Evolutionary conservation across 345 rosid genomes (phyloP), one percentile per base, ranked within the genome.

Genomic region (Brassica cretica): DNA sequence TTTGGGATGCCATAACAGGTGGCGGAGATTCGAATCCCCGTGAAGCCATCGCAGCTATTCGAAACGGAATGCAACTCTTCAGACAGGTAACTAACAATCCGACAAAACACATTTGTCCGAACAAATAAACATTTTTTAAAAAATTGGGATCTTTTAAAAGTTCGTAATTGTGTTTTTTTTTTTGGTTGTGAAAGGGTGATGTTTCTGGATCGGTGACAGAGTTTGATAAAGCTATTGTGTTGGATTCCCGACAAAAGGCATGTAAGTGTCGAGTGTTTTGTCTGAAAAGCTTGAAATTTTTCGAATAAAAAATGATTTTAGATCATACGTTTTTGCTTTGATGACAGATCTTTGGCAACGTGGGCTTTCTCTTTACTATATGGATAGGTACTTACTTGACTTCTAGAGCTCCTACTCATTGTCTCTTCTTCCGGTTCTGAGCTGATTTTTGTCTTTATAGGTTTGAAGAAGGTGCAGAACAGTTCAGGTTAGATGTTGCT

Each of bases 401-500:
- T 49, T 49, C 7, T n/a, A 49, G 51, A 41, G 46, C 74, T 62
- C 55, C 12, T 21, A 6, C 19, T 63, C 64, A 41, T 39, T 65
- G 18, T 66, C 56, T 44, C 37, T 78, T 74, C 11, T 49, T 49
- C 49, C 2, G 14, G 21, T 56, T 73, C 16, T 25, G 33, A 73
- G 44, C 30, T 64, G 8, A 10, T 46, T 41, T 2, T 59, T 2
- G 39, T 58, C 0, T 44, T n/a, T 39, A 24, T 55, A 25, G 98
- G 79, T 92, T 86, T 73, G 89, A 92, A 88, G 93, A 89, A 79
- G 98, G 92, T 11, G 96, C 97, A 11, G 89, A 90, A 80, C 98
- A 94, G 88, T 94, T 94, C 64, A 78, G 92, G 27, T n/a, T 89
- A 64, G 97, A 92, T 87, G 98, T 94, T 86, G 93, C 91, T 12